Conservation (phyloP, 2,329 filamentous ascomycete species). For the Raffaelea albimanens region DNA sequence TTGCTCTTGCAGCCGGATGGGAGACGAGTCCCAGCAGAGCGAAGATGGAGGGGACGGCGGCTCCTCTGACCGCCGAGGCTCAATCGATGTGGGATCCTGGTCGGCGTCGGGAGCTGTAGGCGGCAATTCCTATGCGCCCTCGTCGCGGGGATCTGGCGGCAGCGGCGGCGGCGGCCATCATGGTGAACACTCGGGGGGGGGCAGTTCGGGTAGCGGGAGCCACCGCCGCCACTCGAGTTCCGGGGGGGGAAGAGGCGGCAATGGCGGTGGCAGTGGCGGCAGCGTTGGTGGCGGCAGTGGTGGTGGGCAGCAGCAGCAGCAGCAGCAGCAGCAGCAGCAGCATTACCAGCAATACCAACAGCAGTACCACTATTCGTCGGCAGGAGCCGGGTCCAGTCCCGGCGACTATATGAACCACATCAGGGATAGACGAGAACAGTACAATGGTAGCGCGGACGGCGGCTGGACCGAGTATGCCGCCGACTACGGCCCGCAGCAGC, state of each 20-base stretch:
- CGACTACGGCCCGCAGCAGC: no score
- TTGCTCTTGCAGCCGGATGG: no score
- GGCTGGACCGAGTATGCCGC: no score
- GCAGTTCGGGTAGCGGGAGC: not conserved
- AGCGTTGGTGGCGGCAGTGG: not conserved
- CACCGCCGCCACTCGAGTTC: not conserved
- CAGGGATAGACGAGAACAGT: not conserved
- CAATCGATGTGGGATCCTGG: constrained; percentile 3
- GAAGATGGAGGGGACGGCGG: not conserved
- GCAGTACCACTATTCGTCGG: not conserved
- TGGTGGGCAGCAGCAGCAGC: not conserved
- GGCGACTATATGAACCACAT: not conserved
- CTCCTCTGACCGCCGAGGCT: constrained; percentile 1
- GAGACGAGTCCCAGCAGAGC: not conserved
- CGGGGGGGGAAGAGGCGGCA: not conserved
- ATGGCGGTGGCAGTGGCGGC: not conserved
- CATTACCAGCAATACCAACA: not conserved
- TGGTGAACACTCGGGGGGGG: not conserved
- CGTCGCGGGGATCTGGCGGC: not conserved
- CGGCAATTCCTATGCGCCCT: not conserved
- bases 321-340: not conserved
- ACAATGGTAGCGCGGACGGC: no score
- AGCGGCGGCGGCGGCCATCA: not conserved
- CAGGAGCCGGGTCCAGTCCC: not conserved
- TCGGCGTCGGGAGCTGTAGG: not conserved